These are phyloP conservation scores for Hygrocybe punicea DNA, from an alignment of 768 basidiomycete genomes.

Conservation along the genomic window DNA sequence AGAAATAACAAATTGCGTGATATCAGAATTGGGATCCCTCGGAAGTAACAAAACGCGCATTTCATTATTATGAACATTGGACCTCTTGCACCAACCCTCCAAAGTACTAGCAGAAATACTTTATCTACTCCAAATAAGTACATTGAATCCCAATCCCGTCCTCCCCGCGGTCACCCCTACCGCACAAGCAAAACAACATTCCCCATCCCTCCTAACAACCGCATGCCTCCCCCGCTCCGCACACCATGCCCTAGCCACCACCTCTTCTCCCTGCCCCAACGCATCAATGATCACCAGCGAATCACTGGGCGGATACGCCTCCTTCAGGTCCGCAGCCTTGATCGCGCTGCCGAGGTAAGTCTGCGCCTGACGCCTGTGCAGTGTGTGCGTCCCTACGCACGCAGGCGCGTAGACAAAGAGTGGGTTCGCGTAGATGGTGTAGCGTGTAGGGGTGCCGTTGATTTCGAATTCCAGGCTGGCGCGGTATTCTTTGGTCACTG, in stretches of 20 bases:
- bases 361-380: constrained; percentile 7
- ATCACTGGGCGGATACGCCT: constrained; percentile 4
- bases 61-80: too few species aligned
- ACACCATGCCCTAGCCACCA: constrained; percentile 7
- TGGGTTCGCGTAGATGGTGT: constrained; percentile 7
- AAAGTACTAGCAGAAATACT: too few species aligned
- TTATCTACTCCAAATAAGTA: constrained; percentile 5
- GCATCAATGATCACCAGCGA: constrained; percentile 8
- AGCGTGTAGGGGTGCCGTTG: constrained; percentile 3
- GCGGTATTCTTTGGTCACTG: constrained; percentile 2
- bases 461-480: constrained; percentile 4
- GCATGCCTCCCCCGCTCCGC: constrained; percentile 5
- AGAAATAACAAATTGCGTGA: too few species aligned
- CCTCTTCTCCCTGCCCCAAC: constrained; percentile 3
- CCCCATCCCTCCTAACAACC: constrained; percentile 1
- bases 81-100: too few species aligned
- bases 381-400: constrained; percentile 2
- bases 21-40: too few species aligned
- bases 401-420: constrained; percentile 5
- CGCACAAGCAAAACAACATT: constrained; percentile 9
- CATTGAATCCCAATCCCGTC: constrained; percentile 5
- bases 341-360: constrained; percentile 1
- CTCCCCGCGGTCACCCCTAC: constrained; percentile 1
- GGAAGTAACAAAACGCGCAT: too few species aligned
- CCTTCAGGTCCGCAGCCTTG: constrained; percentile 2